These are phyloP conservation scores for Blastobotrys mokoenaii DNA, from an alignment of 805 yeast species.

Conservation along the genomic window DNA sequence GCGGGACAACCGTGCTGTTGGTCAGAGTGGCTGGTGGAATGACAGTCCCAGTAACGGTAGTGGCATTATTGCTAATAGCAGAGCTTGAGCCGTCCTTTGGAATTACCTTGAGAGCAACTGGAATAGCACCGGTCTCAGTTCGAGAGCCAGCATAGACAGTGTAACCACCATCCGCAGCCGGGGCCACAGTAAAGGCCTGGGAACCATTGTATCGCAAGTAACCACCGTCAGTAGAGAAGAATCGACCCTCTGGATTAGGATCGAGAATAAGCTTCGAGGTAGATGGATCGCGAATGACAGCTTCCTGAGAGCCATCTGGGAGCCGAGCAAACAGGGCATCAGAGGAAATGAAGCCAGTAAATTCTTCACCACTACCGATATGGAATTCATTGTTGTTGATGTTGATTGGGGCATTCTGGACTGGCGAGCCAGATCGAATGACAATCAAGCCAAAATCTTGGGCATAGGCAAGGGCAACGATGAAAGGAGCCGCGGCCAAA, in stretches of 20 bases:
- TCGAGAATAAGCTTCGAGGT: not conserved
- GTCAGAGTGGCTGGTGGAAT: not conserved
- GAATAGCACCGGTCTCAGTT: conserved; percentile 4
- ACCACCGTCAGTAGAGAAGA: not conserved
- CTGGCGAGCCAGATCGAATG: conserved; percentile 9
- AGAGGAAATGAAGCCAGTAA: too few relatives aligned
- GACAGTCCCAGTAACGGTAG: not conserved
- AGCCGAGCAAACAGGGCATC: conserved; percentile 1
- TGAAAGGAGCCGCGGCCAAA: not conserved
- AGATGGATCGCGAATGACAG: not conserved
- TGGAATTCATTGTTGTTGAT: conserved; percentile 4
- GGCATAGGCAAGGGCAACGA: conserved; percentile 22
- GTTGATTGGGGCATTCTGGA: conserved; percentile 11
- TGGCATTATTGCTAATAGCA: not conserved
- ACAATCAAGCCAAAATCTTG: conserved; percentile 7
- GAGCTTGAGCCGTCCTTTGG: not conserved
- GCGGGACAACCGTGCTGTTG: not conserved
- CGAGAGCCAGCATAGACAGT: conserved; percentile 8
- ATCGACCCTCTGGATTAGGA: not conserved
- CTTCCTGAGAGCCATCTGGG: conserved; percentile 1
- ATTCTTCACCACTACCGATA: conserved; percentile 3
- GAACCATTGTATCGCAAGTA: conserved; percentile 7
- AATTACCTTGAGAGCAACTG: conserved; percentile 3
- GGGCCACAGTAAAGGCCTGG: conserved; percentile 10
- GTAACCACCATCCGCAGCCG: conserved; percentile 9